Percentiles rank a stretch among this genome's conserved stretches.
Conservation (phyloP, 2,329 filamentous ascomycete genomes). For the Arthrobotrys conoides region DNA sequence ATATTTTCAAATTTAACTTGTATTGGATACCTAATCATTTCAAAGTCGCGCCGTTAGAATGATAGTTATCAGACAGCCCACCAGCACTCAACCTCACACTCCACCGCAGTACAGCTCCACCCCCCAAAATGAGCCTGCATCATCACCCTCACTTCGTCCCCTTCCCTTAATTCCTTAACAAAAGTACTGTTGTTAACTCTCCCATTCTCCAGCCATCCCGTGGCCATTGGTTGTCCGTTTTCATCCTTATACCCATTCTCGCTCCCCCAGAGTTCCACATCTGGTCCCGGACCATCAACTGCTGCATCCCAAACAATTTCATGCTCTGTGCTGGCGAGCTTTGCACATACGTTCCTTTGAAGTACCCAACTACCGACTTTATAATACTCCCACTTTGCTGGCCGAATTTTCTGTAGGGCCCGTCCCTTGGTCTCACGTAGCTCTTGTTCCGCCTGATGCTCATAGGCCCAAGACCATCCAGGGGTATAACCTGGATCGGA, state of each 20-base stretch:
- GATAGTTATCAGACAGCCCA: slow-evolving; percentile 5
- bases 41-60: too few species aligned
- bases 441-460: background rate
- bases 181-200: slow-evolving; percentile 30
- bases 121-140: slow-evolving; percentile 37
- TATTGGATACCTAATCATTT: too few species aligned
- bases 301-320: slow-evolving; percentile 33
- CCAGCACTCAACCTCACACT: slow-evolving; percentile 37
- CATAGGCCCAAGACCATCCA: background rate
- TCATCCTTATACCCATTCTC: slow-evolving; percentile 1
- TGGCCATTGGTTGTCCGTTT: background rate
- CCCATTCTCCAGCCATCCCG: slow-evolving; percentile 10
- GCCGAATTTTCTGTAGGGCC: background rate
- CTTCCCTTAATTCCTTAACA: slow-evolving; percentile 33
- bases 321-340: slow-evolving; percentile 10
- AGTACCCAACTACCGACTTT: slow-evolving; percentile 26
- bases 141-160: slow-evolving; percentile 48
- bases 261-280: slow-evolving; percentile 5
- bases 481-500: too few species aligned
- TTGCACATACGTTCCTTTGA: slow-evolving; percentile 27
- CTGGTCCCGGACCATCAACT: slow-evolving; percentile 10
- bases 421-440: background rate
- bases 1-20: too few species aligned
- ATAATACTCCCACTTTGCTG: background rate
- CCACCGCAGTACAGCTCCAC: background rate